phyloP scores from a whole-genome alignment of 257 asterid genomes.

The Solanum appendiculatum region DNA sequence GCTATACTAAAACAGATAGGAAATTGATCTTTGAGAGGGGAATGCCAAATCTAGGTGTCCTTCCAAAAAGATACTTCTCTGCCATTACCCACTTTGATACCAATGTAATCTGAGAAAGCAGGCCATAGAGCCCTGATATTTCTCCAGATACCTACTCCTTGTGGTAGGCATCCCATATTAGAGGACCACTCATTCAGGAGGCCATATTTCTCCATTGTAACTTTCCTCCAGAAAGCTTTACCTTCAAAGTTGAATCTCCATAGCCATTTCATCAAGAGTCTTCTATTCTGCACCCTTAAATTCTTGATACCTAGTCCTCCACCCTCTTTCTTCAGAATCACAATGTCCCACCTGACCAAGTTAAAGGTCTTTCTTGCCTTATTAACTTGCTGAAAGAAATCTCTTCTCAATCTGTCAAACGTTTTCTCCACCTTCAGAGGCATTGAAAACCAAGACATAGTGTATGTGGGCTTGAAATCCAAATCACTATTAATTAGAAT shows the following conservation, averaged over 20 bases:
- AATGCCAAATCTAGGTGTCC: background rate
- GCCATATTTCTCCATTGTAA: background rate
- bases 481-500: background rate
- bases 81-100: background rate
- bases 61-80: background rate
- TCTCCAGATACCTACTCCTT: background rate
- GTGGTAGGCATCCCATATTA: background rate
- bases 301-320: background rate
- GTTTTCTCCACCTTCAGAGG: background rate
- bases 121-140: background rate
- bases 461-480: background rate
- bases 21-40: background rate
- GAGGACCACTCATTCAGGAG: background rate
- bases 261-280: background rate
- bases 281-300: background rate
- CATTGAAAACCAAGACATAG: background rate
- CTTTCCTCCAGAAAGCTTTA: background rate
- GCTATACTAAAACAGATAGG: background rate
- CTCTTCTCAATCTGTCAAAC: background rate
- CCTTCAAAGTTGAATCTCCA: background rate
- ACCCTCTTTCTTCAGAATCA: background rate
- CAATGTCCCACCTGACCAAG: background rate
- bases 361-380: background rate
- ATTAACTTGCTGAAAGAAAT: background rate
- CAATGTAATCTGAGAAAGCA: background rate